Evolutionary conservation across 1,284 basidiomycete species (phyloP), one percentile per base, ranked within the genome.

Genomic region (Papiliotrema nemorosa): DNA sequence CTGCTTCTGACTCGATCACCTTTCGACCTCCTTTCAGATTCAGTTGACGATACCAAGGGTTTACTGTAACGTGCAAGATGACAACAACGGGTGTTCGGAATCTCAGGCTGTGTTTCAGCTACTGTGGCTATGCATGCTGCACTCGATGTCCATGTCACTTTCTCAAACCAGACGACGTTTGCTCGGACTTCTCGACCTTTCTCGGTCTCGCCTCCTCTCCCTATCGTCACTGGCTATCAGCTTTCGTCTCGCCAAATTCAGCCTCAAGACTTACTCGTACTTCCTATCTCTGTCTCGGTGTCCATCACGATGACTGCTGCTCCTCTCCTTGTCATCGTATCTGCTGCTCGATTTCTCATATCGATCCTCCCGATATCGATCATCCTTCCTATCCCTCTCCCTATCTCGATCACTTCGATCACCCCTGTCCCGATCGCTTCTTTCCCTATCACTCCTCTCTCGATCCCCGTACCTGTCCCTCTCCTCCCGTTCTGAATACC

Each of bases 371-470:
- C 47, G 40, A 14, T 44, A 6, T 29, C n/a, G 27, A 16, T 22
- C 26, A 20, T 45, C 44, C 29, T 25, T 35, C 44, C 44, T 45
- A 7, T 36, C 37, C 40, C 49, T 38, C 14, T 52, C 52, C 16
- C 52, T 36, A 72, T 85, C 83, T 66, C 85, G 62, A 51, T 53
- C 62, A 76, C 60, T 87, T 84, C 62, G 83, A 84, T 27, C 83
- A 83, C 63, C 51, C 21, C 47, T 33, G 18, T 49, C 51, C 35
- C 43, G 38, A 38, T 52, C 51, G 34, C 10, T 51, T 40, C 29
- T 7, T 7, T 47, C 26, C 25, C 47, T 37, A 21, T 39, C 36
- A 5, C 38, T 35, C 21, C 47, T 39, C 9, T 44, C 26, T 29
- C n/a, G 27, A 16, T 22, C 26, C 9, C 29, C 44, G 4, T 25